phyloP scores from a whole-genome alignment of 805 yeast genomes.

The Yarrowia sp. region DNA sequence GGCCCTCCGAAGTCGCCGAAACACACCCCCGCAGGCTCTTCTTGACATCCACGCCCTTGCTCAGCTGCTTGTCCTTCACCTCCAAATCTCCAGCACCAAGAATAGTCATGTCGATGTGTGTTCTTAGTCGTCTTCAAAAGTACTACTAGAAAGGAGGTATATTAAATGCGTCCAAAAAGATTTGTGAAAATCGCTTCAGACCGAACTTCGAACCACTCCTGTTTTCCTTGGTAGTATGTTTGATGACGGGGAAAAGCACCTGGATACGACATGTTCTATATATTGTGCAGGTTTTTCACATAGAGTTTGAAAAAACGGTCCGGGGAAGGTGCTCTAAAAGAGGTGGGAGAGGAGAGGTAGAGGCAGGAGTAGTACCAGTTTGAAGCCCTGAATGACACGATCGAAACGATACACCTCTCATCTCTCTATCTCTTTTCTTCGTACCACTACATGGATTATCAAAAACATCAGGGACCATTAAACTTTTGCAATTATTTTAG shows the following conservation, averaged over 20 bases:
- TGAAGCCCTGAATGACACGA: too few relatives aligned
- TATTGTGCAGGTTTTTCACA: conserved; percentile 27
- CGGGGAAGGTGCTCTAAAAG: background rate
- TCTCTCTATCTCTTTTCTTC: too few relatives aligned
- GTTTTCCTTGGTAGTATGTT: conserved; percentile 9
- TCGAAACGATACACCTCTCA: too few relatives aligned
- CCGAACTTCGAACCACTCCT: conserved; percentile 39
- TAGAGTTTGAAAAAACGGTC: background rate
- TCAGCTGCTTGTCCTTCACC: background rate
- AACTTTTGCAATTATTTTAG: background rate
- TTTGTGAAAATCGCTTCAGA: conserved; percentile 17
- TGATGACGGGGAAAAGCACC: conserved; percentile 23
- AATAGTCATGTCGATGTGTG: conserved; percentile 2
- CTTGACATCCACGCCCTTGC: background rate
- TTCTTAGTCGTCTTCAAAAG: background rate
- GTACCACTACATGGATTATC: background rate
- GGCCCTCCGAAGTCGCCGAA: background rate
- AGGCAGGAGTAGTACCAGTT: background rate
- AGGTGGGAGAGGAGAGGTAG: background rate
- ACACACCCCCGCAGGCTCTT: background rate
- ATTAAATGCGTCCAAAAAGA: conserved; percentile 27
- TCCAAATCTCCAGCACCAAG: background rate
- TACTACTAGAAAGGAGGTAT: conserved; percentile 25
- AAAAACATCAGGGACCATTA: background rate
- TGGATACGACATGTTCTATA: background rate